Base-by-base conservation (phyloP, 2,329 filamentous ascomycete genomes). In the Epichloe sylvatica region DNA sequence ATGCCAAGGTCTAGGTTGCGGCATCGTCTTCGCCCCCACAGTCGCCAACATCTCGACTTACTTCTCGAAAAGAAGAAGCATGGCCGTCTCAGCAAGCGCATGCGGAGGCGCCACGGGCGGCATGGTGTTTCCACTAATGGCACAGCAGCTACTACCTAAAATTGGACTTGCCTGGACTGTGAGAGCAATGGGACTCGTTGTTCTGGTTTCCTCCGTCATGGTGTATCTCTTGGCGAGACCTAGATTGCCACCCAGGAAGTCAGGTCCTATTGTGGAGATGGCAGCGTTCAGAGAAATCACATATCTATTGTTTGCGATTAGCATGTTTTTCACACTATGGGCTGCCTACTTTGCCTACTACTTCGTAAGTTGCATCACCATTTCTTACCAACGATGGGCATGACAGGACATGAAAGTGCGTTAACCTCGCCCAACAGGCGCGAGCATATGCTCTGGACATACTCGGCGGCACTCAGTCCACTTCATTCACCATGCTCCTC, bases 161-260 rank as follows among this genome's bases (percentile, higher is more conserved):
- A 64, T 84, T 3, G 81, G 81, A 0, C 84, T 83, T 57, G 69
- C 70, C 0, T 84, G 80, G 79, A 81, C 81, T 0, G 71, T 82
- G n/a, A 69, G 81, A 0, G 71, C 75, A 0, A 70, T 83, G 53
- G 81, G 75, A 0, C 74, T 85, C 47, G 70, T 84, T 34, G 76
- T 78, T 25, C 54, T 83, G 2, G 70, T 64, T 0, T 67, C 58
- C 0, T 64, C 70, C 0, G 56, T 69, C 4, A 60, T 69, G 1
- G 56, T 73, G 17, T 50, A 72, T 9, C 5, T 50, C 2, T 67
- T 75, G 35, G 64, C 73, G n/a, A 69, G 67, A 51, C 70, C 74
- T 19, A 67, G 75, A 8, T 57, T 78, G 11, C 70, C 69, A 1
- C 71, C 72, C 1, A 66, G 73, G 21, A 72, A 68, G 49, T 64